Conservation (phyloP, 176 grass and related monocot species). For the Saccharum spontaneum region DNA sequence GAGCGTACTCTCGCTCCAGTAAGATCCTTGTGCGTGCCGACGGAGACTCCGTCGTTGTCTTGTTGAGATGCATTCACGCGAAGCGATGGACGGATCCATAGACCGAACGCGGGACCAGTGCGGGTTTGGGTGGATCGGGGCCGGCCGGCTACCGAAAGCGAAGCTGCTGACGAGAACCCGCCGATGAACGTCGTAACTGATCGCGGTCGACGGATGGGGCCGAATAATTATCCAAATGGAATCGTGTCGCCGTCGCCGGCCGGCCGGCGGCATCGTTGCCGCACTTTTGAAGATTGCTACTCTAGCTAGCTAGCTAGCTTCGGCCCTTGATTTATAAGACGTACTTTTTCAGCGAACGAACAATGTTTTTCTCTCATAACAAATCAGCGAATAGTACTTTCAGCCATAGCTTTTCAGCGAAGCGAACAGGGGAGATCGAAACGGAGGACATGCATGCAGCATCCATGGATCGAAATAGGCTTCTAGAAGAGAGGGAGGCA, state of each 20-base stretch:
- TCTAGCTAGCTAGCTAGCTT: background rate
- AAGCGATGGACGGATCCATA: background rate
- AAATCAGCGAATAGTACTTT: too few relatives aligned
- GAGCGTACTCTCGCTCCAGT: background rate
- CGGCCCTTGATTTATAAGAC: too few relatives aligned
- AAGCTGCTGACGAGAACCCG: background rate
- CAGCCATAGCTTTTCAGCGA: too few relatives aligned
- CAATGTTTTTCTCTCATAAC: too few relatives aligned
- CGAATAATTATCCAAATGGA: slow-evolving; percentile 26
- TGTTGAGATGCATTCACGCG: background rate
- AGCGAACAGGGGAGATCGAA: too few relatives aligned
- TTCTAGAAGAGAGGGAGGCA: too few relatives aligned
- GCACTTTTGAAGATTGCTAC: background rate
- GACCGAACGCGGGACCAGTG: background rate
- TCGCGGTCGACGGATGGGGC: background rate
- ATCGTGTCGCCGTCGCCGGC: background rate
- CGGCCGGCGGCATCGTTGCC: background rate
- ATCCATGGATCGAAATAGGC: too few relatives aligned
- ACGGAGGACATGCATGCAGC: too few relatives aligned
- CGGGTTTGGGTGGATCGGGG: background rate
- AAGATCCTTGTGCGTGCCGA: background rate
- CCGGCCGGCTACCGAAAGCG: background rate
- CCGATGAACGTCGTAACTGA: background rate
- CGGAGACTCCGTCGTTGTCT: background rate
- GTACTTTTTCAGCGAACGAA: too few relatives aligned